Percentiles rank a stretch among this genome's conserved stretches.
phyloP scores from a whole-genome alignment of 768 basidiomycete genomes.

The Suillus occidentalis region DNA sequence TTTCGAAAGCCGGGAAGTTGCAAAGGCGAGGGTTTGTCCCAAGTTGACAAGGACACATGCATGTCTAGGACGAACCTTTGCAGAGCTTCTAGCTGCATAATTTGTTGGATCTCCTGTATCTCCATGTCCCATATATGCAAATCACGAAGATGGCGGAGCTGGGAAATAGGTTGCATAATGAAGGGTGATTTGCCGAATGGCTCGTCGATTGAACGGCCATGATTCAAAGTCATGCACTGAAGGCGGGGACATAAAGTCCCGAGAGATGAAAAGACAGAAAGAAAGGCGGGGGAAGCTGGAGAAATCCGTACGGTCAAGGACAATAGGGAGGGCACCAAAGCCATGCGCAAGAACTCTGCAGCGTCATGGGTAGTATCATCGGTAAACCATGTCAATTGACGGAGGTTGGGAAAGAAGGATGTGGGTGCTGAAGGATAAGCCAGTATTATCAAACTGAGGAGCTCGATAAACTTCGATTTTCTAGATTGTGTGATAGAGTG shows the following conservation, averaged over 20 bases:
- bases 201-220: background rate
- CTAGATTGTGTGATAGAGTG: background rate
- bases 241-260: background rate
- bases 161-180: background rate
- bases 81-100: background rate
- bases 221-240: background rate
- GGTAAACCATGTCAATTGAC: constrained; percentile 22
- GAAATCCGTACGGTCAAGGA: background rate
- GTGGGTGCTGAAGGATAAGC: constrained; percentile 13
- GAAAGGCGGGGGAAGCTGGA: background rate
- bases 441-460: constrained; percentile 9
- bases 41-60: accelerated
- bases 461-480: too few species aligned
- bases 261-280: background rate
- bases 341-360: constrained; percentile 23
- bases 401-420: constrained; percentile 24
- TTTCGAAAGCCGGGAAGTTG: background rate
- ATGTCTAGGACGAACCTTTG: background rate
- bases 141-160: background rate
- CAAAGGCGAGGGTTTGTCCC: too few species aligned
- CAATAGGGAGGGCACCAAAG: constrained; percentile 20
- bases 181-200: background rate
- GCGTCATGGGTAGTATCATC: constrained; percentile 18
- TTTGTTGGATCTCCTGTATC: background rate
- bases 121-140: background rate